These are phyloP conservation scores for Trypanosoma cruzi DNA, from an alignment of 208 protist genomes.

Conservation along the genomic window DNA sequence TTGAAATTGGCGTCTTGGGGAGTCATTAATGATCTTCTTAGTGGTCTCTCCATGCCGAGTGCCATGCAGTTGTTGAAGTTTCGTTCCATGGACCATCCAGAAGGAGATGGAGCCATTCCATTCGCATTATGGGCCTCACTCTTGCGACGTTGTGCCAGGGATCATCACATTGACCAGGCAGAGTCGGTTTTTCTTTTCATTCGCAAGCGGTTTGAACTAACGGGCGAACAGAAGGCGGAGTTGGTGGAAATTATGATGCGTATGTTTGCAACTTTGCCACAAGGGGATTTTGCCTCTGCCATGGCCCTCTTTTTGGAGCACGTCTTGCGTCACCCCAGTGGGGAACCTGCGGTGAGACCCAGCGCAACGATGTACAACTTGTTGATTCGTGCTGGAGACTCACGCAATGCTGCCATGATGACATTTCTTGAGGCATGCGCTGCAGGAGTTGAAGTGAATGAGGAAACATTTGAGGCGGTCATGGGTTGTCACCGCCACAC, in stretches of 20 bases:
- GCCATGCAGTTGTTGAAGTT: conserved; percentile 80
- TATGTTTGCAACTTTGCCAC: conserved; percentile 80
- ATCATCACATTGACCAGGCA: conserved; percentile 75
- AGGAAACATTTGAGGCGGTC: conserved; percentile 71
- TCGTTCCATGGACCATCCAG: conserved; percentile 4
- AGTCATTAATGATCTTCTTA: conserved; percentile 81
- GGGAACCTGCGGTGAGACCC: conserved; percentile 46
- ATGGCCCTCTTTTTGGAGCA: conserved; percentile 71
- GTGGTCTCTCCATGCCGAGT: conserved; percentile 71
- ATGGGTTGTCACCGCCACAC: conserved; percentile 42
- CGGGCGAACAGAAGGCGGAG: conserved; percentile 58
- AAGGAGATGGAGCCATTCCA: conserved; percentile 48
- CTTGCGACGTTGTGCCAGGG: conserved; percentile 73
- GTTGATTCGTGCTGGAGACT: conserved; percentile 68
- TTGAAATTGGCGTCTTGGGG: conserved; percentile 63
- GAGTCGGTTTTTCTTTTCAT: conserved; percentile 80
- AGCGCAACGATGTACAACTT: conserved; percentile 67
- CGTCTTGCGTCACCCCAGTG: conserved; percentile 48
- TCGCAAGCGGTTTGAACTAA: conserved; percentile 55
- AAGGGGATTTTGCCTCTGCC: conserved; percentile 69
- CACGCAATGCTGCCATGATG: conserved; percentile 85
- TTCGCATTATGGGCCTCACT: conserved; percentile 84
- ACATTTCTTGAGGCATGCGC: conserved; percentile 85
- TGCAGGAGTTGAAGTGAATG: conserved; percentile 55
- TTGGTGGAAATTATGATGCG: conserved; percentile 89